A percentile compares a stretch with the other conserved stretches of the same genome.
phyloP scores from a whole-genome alignment of 23 red algal species.

The Gracilaria caudata region DNA sequence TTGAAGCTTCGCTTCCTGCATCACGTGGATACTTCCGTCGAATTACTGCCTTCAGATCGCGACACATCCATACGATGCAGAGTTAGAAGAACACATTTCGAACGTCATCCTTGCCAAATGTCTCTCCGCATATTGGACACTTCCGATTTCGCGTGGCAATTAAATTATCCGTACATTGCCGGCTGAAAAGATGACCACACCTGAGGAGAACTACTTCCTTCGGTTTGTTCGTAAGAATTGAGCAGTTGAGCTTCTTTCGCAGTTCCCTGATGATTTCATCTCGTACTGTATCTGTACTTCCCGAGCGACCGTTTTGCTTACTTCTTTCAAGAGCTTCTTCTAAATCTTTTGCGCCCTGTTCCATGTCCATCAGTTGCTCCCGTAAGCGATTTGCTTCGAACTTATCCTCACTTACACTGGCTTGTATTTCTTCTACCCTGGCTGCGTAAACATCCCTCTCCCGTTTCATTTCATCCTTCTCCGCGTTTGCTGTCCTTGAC shows the following conservation, averaged over 20 bases:
- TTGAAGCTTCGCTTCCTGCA: not conserved
- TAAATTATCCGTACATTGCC: conserved; percentile 88
- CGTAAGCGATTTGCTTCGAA: conserved; percentile 52
- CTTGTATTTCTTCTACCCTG: conserved; percentile 50
- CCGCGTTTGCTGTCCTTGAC: conserved; percentile 44
- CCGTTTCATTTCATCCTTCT: conserved; percentile 68
- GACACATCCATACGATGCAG: not conserved
- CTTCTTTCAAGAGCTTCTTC: conserved; percentile 48
- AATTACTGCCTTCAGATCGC: not conserved
- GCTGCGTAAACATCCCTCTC: conserved; percentile 53
- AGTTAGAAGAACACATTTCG: conserved; percentile 86
- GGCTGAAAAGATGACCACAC: conserved; percentile 97
- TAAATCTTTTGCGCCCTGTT: conserved; percentile 32
- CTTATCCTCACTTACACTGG: conserved; percentile 38
- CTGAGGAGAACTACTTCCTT: conserved; percentile 90
- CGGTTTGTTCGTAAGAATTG: conserved; percentile 73
- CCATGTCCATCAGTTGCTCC: conserved; percentile 35
- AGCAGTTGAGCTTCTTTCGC: conserved; percentile 83
- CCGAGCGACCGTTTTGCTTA: conserved; percentile 45
- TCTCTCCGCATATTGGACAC: conserved; percentile 91
- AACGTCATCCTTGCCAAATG: conserved; percentile 89
- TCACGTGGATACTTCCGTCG: not conserved
- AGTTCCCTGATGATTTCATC: conserved; percentile 85
- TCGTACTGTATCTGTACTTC: conserved; percentile 53
- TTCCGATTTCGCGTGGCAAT: conserved; percentile 94